Percentiles rank a stretch among this genome's conserved stretches.
Evolutionary conservation across 768 basidiomycete genomes (phyloP).

Genomic region (Gymnopilus dilepis): DNA sequence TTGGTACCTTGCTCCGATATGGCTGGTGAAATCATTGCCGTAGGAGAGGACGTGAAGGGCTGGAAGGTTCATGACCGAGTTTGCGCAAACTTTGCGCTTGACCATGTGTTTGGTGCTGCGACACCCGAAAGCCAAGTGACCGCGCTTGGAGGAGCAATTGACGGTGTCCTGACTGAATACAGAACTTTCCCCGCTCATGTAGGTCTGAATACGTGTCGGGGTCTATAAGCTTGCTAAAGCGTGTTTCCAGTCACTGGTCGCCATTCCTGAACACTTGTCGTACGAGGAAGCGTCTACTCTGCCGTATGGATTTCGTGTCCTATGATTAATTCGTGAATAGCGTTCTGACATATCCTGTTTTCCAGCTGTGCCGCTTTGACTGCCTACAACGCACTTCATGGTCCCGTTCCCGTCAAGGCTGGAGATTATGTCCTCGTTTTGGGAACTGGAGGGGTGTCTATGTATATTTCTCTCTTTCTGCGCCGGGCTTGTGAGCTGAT

Average conservation of each 20-base stretch:
- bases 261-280: constrained; percentile 59
- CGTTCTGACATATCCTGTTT: not conserved
- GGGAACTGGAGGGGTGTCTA: constrained; percentile 65
- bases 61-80: constrained; percentile 65
- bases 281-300: constrained; percentile 71
- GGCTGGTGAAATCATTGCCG: constrained; percentile 60
- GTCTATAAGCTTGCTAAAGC: not conserved
- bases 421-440: constrained; percentile 64
- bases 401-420: constrained; percentile 54
- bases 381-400: constrained; percentile 64
- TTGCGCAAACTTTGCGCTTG: constrained; percentile 55
- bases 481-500: not conserved
- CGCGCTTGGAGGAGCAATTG: constrained; percentile 49
- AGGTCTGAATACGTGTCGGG: not conserved
- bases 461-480: constrained; percentile 34
- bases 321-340: not conserved
- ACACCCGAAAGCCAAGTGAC: constrained; percentile 37
- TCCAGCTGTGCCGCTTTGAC: constrained; percentile 61
- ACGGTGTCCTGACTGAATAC: constrained; percentile 62
- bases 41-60: constrained; percentile 47
- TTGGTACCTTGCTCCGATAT: constrained; percentile 53
- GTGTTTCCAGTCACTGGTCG: constrained; percentile 48
- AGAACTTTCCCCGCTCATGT: constrained; percentile 44
- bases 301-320: constrained; percentile 44
- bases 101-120: constrained; percentile 51